Percentiles rank a stretch among this genome's conserved stretches.
These are phyloP conservation scores for Linnemannia exigua DNA, from an alignment of 192 early-diverging fungal genomes.

Conservation along the genomic window DNA sequence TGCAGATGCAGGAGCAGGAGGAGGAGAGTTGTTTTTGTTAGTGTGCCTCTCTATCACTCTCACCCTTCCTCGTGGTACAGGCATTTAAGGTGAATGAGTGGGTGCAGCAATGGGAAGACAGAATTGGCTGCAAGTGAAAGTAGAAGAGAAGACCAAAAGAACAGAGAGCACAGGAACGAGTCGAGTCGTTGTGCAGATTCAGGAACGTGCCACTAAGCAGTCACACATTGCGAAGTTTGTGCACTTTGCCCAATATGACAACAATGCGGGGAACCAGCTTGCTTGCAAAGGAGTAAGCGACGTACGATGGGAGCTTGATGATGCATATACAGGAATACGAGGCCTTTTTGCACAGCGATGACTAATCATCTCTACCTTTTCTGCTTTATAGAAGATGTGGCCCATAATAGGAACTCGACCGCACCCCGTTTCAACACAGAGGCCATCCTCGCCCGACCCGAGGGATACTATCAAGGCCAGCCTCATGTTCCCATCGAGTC, in stretches of 20 bases:
- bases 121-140: background rate
- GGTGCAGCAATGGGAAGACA: background rate
- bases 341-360: background rate
- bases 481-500: slow-evolving; percentile 45
- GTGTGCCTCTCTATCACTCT: background rate
- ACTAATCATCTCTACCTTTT: background rate
- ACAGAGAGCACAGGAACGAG: background rate
- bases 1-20: background rate
- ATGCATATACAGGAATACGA: background rate
- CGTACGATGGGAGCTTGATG: background rate
- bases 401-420: slow-evolving; percentile 19
- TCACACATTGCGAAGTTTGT: background rate
- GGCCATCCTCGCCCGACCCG: background rate
- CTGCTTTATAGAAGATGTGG: slow-evolving; percentile 25
- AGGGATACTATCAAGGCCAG: slow-evolving; percentile 41
- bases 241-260: background rate
- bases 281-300: too few relatives aligned
- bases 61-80: background rate
- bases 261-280: too few relatives aligned
- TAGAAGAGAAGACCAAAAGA: background rate
- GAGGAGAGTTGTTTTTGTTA: background rate
- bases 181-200: slow-evolving; percentile 36
- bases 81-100: background rate
- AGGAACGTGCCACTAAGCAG: slow-evolving; percentile 25
- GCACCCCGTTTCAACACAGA: slow-evolving; percentile 35